These are phyloP conservation scores for Ramichloridium luteum DNA, from an alignment of 2,329 filamentous ascomycete genomes.

Conservation along the genomic window DNA sequence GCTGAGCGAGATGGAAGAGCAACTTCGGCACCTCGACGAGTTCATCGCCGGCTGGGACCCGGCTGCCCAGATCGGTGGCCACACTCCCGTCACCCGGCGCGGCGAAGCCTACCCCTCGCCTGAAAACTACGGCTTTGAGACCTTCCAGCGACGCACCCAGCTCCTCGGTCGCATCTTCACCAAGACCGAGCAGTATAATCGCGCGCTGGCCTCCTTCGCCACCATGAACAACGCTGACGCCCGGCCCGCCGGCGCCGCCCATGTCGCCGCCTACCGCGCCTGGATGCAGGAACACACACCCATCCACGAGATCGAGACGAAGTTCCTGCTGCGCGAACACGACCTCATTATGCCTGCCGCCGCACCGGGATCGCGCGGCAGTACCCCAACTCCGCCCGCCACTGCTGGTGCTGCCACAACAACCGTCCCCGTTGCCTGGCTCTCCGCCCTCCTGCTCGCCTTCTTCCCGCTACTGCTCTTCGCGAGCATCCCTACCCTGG, in stretches of 20 bases:
- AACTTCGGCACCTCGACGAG: slow-evolving; percentile 58
- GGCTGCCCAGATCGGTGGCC: slow-evolving; percentile 10
- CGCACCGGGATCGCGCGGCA: neutral
- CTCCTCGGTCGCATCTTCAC: slow-evolving; percentile 51
- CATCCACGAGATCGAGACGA: slow-evolving; percentile 47
- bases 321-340: slow-evolving; percentile 44
- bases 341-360: slow-evolving; percentile 39
- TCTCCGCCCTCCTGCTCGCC: neutral
- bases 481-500: slow-evolving; percentile 30
- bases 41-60: slow-evolving; percentile 30
- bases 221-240: slow-evolving; percentile 38
- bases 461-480: slow-evolving; percentile 30
- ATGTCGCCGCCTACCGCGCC: slow-evolving; percentile 42
- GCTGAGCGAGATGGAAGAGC: slow-evolving; percentile 66
- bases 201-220: slow-evolving; percentile 48
- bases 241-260: slow-evolving; percentile 36
- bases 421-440: neutral
- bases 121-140: slow-evolving; percentile 40
- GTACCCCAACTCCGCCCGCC: neutral
- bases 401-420: neutral
- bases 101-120: slow-evolving; percentile 41
- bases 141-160: slow-evolving; percentile 49
- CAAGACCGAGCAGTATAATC: slow-evolving; percentile 56
- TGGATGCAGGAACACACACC: slow-evolving; percentile 45
- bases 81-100: slow-evolving; percentile 46